Evolutionary conservation across 257 asterid genomes (phyloP), one percentile per base, ranked within the genome.

Genomic region (Solanum virginianum): DNA sequence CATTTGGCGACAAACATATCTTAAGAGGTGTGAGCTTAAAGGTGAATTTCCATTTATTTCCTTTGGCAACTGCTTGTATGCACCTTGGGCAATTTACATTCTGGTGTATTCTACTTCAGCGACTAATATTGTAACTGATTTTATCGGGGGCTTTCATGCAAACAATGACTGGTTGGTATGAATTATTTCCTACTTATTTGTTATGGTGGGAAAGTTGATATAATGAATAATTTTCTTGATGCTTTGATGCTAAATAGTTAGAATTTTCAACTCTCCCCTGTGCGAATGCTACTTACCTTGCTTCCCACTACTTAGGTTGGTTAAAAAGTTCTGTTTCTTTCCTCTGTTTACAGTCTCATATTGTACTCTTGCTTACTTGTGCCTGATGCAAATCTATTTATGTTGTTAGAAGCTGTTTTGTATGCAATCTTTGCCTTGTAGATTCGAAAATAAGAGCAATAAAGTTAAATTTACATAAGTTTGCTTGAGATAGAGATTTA

Each of bases 1-100:
- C 99, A 53, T 96, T 96, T 85, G 98, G 98, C 39, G 97, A 95
- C 88, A 95, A 96, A 88, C 95, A 95, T 80, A 95, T 96, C 89
- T 89, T 96, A 87, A 94, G 92, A 90, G 98, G 99, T 87, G 95
- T 96, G 89, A 96, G 97, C 93, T 93, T 96, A 90, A 94, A 96
- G 99, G 99, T 96, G 92, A 92, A 83, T 51, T 86, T 85, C 86
- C 87, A 79, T 53, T 72, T 53, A 53, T 54, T 53, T 51, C 82
- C 29, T 26, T 79, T 54, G 13, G 83, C 22, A 29, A 53, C 83
- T 53, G 63, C 83, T 79, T 77, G 26, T 77, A 53, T 77, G 47
- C 82, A 53, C 47, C 39, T 24, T 77, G 82, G 80, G 56, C 39
- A n/a, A 3, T 45, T 72, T 43, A 72, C 45, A n/a, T 72, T 71